Evolutionary conservation across 1,139 yeast genomes (phyloP).

Genomic region (Scheffersomyces quercinus): DNA sequence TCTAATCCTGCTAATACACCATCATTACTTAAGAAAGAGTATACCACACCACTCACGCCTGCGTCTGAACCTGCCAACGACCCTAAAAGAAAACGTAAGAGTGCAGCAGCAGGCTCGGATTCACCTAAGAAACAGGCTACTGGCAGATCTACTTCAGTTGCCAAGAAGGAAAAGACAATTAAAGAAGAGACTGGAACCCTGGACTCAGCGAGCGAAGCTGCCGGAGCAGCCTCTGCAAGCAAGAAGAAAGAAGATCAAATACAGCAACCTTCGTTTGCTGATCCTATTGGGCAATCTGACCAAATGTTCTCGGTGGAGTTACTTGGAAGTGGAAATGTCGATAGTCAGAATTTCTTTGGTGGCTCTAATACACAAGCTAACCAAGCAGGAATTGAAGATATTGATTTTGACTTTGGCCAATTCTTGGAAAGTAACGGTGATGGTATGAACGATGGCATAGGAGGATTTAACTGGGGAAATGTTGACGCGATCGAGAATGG

Average conservation of each 20-base stretch:
- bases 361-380: slow-evolving; percentile 16
- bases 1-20: slow-evolving; percentile 24
- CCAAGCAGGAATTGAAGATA: slow-evolving; percentile 39
- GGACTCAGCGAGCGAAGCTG: slow-evolving; percentile 9
- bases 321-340: slow-evolving; percentile 23
- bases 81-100: slow-evolving; percentile 29
- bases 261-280: slow-evolving; percentile 30
- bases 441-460: slow-evolving; percentile 38
- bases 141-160: slow-evolving; percentile 16
- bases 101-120: slow-evolving; percentile 20
- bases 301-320: slow-evolving; percentile 41
- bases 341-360: slow-evolving; percentile 23
- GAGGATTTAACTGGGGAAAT: slow-evolving; percentile 56
- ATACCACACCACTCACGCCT: slow-evolving; percentile 45
- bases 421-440: slow-evolving; percentile 48
- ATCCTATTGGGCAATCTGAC: slow-evolving; percentile 28
- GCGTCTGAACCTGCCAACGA: slow-evolving; percentile 39
- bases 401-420: slow-evolving; percentile 57
- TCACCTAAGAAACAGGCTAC: slow-evolving; percentile 35
- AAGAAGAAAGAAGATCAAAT: slow-evolving; percentile 18
- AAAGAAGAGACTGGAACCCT: slow-evolving; percentile 5
- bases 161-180: slow-evolving; percentile 26
- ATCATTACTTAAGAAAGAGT: slow-evolving; percentile 33
- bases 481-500: slow-evolving; percentile 49
- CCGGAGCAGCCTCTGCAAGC: slow-evolving; percentile 23